Evolutionary conservation across 768 basidiomycete genomes (phyloP).

Genomic region (Lepiota brunneoincarnata): DNA sequence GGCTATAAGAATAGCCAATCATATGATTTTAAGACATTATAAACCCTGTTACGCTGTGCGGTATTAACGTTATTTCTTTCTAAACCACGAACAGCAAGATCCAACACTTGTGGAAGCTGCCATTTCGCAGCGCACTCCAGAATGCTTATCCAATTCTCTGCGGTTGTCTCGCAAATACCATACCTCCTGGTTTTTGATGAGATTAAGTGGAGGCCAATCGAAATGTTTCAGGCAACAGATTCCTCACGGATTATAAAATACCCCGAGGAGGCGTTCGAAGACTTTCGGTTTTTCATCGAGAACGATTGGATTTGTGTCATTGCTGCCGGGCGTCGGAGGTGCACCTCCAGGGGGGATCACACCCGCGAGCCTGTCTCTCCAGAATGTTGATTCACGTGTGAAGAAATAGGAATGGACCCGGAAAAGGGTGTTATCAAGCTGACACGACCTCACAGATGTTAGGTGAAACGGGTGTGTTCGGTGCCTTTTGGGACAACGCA

Average conservation of each 20-base stretch:
- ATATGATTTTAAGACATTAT: too few species aligned
- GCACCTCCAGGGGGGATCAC: too few species aligned
- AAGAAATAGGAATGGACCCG: slow-evolving; percentile 54
- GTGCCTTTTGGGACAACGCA: neutral
- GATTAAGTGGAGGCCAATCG: neutral
- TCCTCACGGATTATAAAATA: slow-evolving; percentile 57
- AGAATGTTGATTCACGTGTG: slow-evolving; percentile 44
- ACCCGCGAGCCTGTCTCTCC: slow-evolving; percentile 27
- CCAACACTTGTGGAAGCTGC: too few species aligned
- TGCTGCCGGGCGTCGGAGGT: too few species aligned
- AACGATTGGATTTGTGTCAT: slow-evolving; percentile 29
- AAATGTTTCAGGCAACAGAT: neutral
- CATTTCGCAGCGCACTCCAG: neutral
- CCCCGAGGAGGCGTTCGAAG: slow-evolving; percentile 54
- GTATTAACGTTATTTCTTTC: too few species aligned
- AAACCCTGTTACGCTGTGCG: too few species aligned
- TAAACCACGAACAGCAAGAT: too few species aligned
- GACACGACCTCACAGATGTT: neutral
- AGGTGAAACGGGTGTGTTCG: slow-evolving; percentile 23
- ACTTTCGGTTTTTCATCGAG: slow-evolving; percentile 43
- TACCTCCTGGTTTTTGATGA: neutral
- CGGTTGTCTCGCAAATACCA: too few species aligned
- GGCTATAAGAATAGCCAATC: too few species aligned
- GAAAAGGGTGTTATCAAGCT: slow-evolving; percentile 46
- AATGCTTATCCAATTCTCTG: neutral